Evolutionary conservation across 2,329 filamentous ascomycete genomes (phyloP).

Genomic region (Colletotrichum shisoi): DNA sequence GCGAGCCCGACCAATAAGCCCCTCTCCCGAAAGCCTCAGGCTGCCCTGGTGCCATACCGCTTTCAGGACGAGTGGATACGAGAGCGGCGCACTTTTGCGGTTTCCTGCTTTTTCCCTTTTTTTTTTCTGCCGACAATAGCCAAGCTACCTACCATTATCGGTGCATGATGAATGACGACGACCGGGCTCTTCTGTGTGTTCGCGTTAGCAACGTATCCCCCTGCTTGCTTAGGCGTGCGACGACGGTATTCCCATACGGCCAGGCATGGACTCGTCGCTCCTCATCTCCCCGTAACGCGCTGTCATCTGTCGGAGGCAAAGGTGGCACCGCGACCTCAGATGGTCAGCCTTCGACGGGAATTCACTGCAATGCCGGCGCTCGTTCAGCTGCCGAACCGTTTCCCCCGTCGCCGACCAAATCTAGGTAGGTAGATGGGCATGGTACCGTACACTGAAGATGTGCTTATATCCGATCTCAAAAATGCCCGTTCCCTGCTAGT

Average conservation of each 20-base stretch:
- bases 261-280: slow-evolving; percentile 16
- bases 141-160: slow-evolving; percentile 1
- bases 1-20: slow-evolving; percentile 15
- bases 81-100: slow-evolving; percentile 34
- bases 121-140: slow-evolving; percentile 32
- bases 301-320: slow-evolving; percentile 19
- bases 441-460: background rate
- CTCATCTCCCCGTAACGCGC: slow-evolving; percentile 22
- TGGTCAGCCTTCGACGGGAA: background rate
- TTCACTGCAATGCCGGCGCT: background rate
- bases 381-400: background rate
- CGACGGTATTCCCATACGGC: slow-evolving; percentile 24
- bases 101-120: slow-evolving; percentile 15
- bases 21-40: background rate
- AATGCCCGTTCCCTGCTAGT: too few relatives aligned
- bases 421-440: too few relatives aligned
- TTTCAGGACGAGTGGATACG: slow-evolving; percentile 32
- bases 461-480: background rate
- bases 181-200: background rate
- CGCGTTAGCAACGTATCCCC: slow-evolving; percentile 10
- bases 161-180: background rate
- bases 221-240: slow-evolving; percentile 30
- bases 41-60: slow-evolving; percentile 39
- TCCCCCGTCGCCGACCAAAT: background rate
- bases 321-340: background rate